phyloP scores from a whole-genome alignment of 441 rosid genomes.

The Theobroma grandiflorum region DNA sequence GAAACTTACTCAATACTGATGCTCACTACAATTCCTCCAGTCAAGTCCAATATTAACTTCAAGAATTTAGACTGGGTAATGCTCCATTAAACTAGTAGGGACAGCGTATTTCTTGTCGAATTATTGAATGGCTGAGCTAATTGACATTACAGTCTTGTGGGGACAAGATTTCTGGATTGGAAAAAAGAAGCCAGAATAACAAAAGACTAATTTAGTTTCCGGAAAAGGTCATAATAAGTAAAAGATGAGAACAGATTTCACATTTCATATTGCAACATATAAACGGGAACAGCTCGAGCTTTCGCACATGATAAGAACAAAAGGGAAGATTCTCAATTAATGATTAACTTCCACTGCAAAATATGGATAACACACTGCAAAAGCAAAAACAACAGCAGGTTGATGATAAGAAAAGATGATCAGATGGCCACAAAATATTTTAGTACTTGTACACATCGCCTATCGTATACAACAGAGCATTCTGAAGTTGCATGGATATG shows the following conservation, averaged over 20 bases:
- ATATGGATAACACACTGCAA: conserved; percentile 18
- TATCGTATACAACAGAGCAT: conserved; percentile 21
- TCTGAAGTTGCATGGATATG: conserved; percentile 9
- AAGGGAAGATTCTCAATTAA: conserved; percentile 16
- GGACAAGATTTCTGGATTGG: not conserved
- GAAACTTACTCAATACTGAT: not conserved
- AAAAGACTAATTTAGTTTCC: not conserved
- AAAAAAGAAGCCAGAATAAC: not conserved
- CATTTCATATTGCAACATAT: not conserved
- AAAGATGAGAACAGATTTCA: not conserved
- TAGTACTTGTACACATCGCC: conserved; percentile 21
- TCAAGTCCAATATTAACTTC: not conserved
- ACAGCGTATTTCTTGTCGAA: not conserved
- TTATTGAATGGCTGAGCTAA: not conserved
- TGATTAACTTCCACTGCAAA: conserved; percentile 10
- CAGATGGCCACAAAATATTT: not conserved
- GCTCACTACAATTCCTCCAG: not conserved
- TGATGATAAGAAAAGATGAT: not conserved
- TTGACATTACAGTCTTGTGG: not conserved
- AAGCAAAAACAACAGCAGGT: conserved; percentile 23
- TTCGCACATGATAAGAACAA: conserved; percentile 8
- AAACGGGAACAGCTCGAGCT: not conserved
- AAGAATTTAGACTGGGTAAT: not conserved
- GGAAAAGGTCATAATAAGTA: not conserved
- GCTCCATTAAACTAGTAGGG: not conserved